Base-by-base conservation (phyloP, 75 land plant species). In the Ceratopteris richardii region DNA sequence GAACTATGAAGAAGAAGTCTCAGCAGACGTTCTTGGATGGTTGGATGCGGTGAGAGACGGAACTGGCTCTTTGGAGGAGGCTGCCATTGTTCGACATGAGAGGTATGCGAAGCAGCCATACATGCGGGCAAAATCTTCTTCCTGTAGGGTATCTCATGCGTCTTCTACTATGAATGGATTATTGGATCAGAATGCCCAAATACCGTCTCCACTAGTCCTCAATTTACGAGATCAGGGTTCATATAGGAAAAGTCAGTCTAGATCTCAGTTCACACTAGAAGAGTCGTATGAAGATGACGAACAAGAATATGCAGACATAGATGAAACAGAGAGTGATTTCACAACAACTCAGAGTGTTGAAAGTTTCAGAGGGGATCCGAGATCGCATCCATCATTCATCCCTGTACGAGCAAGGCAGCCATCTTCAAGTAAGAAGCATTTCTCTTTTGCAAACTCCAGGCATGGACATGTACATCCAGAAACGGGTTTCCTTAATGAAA, bases 241-340 rank as follows among this genome's bases (percentile, higher is more conserved):
- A 28, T 4, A 26, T 2, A 52, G 29, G 27, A 19, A 24, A 1
- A 26, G 54, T 28, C 54, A 52, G 23, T 26, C 54, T 3, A 22
- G 23, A 14, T 26, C 24, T 7, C 29, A 24, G 28, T 52, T 52
- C 54, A 52, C 54, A 19, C 54, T 52, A 14, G 54, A 52, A 14
- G 29, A 52, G 13, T 28, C 54, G 1, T 52, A 52, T 52, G 54
- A 52, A 5, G n/a, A n/a, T n/a, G 48, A 46, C 12, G 48, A 46
- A 4, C 28, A 52, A 2, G 28, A 26, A 28, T 26, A 52, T 24
- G 22, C 5, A 4, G 24, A 11, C 5, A n/a, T n/a, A n/a, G 54
- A 52, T 4, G 54, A 52, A 23, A 28, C 28, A 4, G 29, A 26
- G 28, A 52, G 29, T 52, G 54, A 20, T 3, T n/a, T 46, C 21